These are phyloP conservation scores for Apiospora phragmitis DNA, from an alignment of 2,329 filamentous ascomycete species.

Conservation along the genomic window DNA sequence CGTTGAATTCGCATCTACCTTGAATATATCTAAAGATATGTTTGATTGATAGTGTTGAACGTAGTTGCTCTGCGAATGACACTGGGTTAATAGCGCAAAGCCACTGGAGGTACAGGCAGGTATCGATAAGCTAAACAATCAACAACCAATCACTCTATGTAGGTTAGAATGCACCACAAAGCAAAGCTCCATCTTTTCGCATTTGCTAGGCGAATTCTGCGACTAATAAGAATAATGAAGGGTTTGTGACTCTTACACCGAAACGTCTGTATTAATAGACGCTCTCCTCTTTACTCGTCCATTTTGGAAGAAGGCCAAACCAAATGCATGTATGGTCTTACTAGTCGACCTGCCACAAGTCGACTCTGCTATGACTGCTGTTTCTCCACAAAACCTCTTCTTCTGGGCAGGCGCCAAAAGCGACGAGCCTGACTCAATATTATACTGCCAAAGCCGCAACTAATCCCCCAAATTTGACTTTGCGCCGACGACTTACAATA, in stretches of 20 bases:
- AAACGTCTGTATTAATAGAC: not conserved
- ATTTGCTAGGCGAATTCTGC: not conserved
- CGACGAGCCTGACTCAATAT: slow-evolving; percentile 16
- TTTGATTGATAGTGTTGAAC: not conserved
- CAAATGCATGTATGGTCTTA: slow-evolving; percentile 25
- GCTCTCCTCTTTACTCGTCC: not conserved
- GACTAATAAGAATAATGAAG: slow-evolving; percentile 1
- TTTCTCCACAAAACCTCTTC: not conserved
- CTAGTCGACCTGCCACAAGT: slow-evolving; percentile 22
- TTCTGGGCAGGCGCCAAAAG: slow-evolving; percentile 1
- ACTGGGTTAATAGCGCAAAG: not conserved
- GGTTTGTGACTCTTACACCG: not conserved
- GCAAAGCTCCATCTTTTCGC: not conserved
- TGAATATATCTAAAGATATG: too few species aligned
- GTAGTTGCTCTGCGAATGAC: slow-evolving; percentile 19
- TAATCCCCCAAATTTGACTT: not conserved
- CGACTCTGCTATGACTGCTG: slow-evolving; percentile 10
- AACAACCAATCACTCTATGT: not conserved
- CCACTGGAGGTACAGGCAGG: not conserved
- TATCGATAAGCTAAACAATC: not conserved
- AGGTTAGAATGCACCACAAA: not conserved
- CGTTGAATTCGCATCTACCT: too few species aligned
- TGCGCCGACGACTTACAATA: not conserved
- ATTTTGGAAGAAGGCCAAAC: not conserved
- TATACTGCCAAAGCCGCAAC: not conserved